Evolutionary conservation across 495 filamentous ascomycete genomes (phyloP), one percentile per base, ranked within the genome.

Genomic region (Melanomma pulvis-pyrius): DNA sequence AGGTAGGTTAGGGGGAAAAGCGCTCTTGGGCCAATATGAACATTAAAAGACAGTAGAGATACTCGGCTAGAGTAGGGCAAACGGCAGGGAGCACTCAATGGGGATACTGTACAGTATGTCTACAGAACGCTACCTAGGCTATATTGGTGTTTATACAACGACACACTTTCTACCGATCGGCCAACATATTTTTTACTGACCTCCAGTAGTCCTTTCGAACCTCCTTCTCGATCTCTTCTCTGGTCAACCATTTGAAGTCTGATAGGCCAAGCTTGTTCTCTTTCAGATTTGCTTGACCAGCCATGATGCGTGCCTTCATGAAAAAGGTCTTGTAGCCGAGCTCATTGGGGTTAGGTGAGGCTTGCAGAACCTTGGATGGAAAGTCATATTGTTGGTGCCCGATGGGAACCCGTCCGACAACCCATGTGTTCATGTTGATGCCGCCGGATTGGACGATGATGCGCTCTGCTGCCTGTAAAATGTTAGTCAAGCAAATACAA

Each of bases 371-470:
- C 46, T 78, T 78, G 13, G 75, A 73, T 41, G 67, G 68, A 70
- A 77, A 80, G 66, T 80, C 78, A 73, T 78, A 76, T 56, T 87
- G 77, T 74, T 89, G 76, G 78, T 97, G 92, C 11, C 92, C 93
- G 51, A 96, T 84, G 17, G 94, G 94, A 67, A 89, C 90, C 71
- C 89, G 91, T 63, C 93, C 94, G 63, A 98, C 90, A 70, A 98
- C 84, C 93, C 96, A 99, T 62, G 92, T 97, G 81, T 98, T 97
- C 93, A 99, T 98, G 82, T 99, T 97, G 29, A 89, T 76, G 63
- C 94, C 94, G 13, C 86, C 91, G 13, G 92, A 79, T 67, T 92
- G 85, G 48, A 83, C 76, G 5, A 98, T 82, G 63, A 89, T 85
- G 52, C 92, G 86, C 66, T 89, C 84, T 48, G 93, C 93, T 30